Conservation (phyloP, 1,284 basidiomycete species). For the Fereydounia khargensis region DNA sequence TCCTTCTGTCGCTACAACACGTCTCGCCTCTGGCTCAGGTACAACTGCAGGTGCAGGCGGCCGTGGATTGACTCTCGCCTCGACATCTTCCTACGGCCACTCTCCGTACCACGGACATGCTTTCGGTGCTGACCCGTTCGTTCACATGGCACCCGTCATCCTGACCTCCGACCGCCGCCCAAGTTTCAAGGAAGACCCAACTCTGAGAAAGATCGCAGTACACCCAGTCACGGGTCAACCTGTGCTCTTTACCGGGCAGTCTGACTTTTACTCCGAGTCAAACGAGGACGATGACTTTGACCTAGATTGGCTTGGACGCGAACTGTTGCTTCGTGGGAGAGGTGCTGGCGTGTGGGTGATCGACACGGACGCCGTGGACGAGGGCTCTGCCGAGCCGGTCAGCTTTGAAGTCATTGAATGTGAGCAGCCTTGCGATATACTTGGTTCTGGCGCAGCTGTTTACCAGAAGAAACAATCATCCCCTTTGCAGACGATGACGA, state of each 20-base stretch:
- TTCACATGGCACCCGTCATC: conserved; percentile 18
- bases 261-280: neutral
- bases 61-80: no score
- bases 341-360: conserved; percentile 36
- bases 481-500: no score
- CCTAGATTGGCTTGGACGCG: conserved; percentile 40
- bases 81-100: conserved; percentile 5
- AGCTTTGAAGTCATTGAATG: conserved; percentile 13
- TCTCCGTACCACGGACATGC: conserved; percentile 1
- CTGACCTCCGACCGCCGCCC: conserved; percentile 1
- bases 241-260: conserved; percentile 7
- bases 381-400: neutral
- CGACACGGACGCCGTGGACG: conserved; percentile 9
- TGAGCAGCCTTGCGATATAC: neutral
- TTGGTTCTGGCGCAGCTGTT: no score
- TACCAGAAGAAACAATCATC: no score
- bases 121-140: conserved; percentile 4
- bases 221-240: conserved; percentile 20
- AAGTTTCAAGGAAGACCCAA: neutral
- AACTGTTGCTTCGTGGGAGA: conserved; percentile 18
- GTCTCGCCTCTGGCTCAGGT: neutral
- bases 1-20: neutral
- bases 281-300: conserved; percentile 26
- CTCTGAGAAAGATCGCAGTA: conserved; percentile 4
- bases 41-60: no score